phyloP scores from a whole-genome alignment of 2,329 filamentous ascomycete genomes.

The Aureobasidium leucospermi region DNA sequence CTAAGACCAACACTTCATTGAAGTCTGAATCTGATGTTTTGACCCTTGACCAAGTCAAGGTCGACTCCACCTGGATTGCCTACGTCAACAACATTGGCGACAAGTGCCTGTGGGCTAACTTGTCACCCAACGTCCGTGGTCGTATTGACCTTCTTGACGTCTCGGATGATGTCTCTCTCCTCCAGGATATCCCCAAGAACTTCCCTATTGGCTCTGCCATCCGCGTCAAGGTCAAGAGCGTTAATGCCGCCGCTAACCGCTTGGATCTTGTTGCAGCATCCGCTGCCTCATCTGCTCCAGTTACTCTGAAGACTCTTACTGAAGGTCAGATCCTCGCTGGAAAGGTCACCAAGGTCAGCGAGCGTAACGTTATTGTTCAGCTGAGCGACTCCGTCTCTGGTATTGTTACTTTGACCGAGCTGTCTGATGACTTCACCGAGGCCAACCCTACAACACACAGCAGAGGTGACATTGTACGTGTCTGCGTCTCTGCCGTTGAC shows the following conservation, averaged over 20 bases:
- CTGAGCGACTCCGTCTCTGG: conserved; percentile 74
- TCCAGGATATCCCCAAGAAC: conserved; percentile 67
- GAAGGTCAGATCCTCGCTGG: conserved; percentile 75
- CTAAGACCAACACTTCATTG: conserved; percentile 57
- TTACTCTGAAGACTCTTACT: conserved; percentile 66
- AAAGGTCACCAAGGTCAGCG: conserved; percentile 76
- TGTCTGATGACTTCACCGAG: conserved; percentile 78
- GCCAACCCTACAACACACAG: conserved; percentile 67
- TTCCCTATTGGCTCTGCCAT: conserved; percentile 89
- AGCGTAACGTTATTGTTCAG: conserved; percentile 77
- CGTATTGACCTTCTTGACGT: conserved; percentile 76
- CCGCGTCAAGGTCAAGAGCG: conserved; percentile 66
- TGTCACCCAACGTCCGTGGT: conserved; percentile 82
- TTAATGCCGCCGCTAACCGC: conserved; percentile 65
- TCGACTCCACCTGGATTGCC: conserved; percentile 65
- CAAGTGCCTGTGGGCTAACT: conserved; percentile 79
- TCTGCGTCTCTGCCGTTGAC: conserved; percentile 78
- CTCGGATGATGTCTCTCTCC: conserved; percentile 73
- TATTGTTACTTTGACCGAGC: conserved; percentile 72
- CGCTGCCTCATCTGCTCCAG: conserved; percentile 40
- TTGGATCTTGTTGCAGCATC: conserved; percentile 77
- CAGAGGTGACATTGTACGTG: conserved; percentile 80
- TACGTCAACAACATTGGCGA: conserved; percentile 86
- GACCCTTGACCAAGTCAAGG: conserved; percentile 63
- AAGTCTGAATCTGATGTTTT: conserved; percentile 55